Evolutionary conservation across 148 eudicot genomes (phyloP), one percentile per base, ranked within the genome.

Genomic region (Rhododendron mucronatum): DNA sequence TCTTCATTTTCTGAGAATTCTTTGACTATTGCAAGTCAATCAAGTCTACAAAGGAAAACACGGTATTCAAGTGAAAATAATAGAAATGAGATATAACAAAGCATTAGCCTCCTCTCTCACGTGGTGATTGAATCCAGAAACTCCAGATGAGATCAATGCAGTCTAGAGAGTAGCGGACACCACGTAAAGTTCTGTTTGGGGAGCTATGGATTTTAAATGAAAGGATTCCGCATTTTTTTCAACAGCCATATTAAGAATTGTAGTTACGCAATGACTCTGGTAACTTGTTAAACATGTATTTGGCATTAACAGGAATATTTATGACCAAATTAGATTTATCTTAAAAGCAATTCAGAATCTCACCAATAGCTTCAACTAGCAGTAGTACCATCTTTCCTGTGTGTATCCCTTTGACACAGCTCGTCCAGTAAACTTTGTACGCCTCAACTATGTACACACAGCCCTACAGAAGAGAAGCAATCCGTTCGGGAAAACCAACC

Each of bases 301-400:
- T 7, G 59, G 55, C 61, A 81, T 59, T 2, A 14, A 28, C 5
- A 18, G 67, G 18, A 51, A 12, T 48, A 57, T 7, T 37, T 81
- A 37, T 81, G 83, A 51, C 69, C 18, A 33, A 5, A 41, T 18
- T 33, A 15, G 39, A 20, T 39, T 59, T 39, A 35, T 37, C 69
- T 23, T 61, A 37, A 48, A 28, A 53, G 73, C 7, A 55, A 9
- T 39, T 50, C 77, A 86, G 51, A 79, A 90, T 59, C 92, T 93
- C 65, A 97, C 99, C 99, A 88, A 97, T 97, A 71, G 99, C 98
- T 94, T 97, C 99, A 41, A 97, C 99, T 16, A 95, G 84, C 55
- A 94, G 92, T 3, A 97, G 90, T 85, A 97, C 99, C 99, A 95
- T 97, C 88, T 93, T 86, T 79, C 99, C 98, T 10, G 93, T 89